phyloP scores from a whole-genome alignment of 208 protist species.

The Trypanosomatidae sp. region DNA sequence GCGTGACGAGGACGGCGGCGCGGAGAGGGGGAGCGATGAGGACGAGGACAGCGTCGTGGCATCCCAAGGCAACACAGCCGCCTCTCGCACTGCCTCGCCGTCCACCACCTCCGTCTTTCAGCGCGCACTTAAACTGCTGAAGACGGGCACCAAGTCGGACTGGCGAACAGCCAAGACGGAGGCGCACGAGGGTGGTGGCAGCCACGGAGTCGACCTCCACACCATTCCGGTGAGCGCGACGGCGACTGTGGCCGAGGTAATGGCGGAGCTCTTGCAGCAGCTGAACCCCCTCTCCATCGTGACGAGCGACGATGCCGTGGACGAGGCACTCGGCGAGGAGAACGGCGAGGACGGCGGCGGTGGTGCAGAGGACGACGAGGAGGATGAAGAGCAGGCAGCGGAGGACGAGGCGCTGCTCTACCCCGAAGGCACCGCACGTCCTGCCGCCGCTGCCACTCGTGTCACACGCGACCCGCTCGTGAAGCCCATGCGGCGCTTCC shows the following conservation, averaged over 20 bases:
- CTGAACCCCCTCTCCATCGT: slow-evolving; percentile 52
- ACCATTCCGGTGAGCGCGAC: slow-evolving; percentile 26
- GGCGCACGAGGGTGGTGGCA: neutral
- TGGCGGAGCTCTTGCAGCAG: slow-evolving; percentile 40
- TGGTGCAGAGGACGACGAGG: slow-evolving; percentile 37
- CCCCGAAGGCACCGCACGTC: slow-evolving; percentile 15
- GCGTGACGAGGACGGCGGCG: slow-evolving; percentile 29
- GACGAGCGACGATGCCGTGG: slow-evolving; percentile 41
- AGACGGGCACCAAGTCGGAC: neutral
- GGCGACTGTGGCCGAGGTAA: slow-evolving; percentile 30
- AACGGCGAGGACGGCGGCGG: too few relatives aligned
- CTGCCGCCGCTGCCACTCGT: slow-evolving; percentile 5
- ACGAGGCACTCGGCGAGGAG: slow-evolving; percentile 36
- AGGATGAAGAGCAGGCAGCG: slow-evolving; percentile 52
- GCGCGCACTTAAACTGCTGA: slow-evolving; percentile 16
- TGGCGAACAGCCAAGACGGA: neutral
- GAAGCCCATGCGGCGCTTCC: slow-evolving; percentile 49
- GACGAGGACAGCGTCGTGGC: neutral
- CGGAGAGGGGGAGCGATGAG: neutral
- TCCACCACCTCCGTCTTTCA: too few relatives aligned
- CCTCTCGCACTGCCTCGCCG: too few relatives aligned
- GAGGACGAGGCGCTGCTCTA: slow-evolving; percentile 67
- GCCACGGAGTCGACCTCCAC: slow-evolving; percentile 24
- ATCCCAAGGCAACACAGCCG: too few relatives aligned
- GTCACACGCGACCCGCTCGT: slow-evolving; percentile 46